Base-by-base conservation (phyloP, 2,329 filamentous ascomycete genomes). In the Colletotrichum scovillei region DNA sequence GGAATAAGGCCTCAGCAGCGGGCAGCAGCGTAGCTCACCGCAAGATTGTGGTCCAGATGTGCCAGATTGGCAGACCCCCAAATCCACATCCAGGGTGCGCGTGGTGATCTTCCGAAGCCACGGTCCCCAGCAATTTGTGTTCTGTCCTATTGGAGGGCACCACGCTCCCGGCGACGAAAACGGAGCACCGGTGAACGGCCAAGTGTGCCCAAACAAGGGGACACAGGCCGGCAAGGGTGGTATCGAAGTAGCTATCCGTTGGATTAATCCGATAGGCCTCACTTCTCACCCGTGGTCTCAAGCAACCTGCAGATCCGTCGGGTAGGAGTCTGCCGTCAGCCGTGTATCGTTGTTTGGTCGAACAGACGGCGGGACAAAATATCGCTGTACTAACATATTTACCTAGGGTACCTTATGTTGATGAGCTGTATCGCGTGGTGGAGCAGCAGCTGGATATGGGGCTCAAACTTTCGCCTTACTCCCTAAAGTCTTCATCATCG, bases 51-150 rank as follows among this genome's bases (percentile, higher is more conserved):
- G 53, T 49, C 30, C 55, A 46, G 30, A 26, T 14, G 60, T 14
- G 60, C 28, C 56, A 42, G 38, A 42, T 16, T 16, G 38, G 38
- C 38, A 42, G 38, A 42, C 14, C 22, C 70, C 59, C 66, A 24
- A n/a, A 69, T 56, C 46, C 42, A 73, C 16, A 65, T 60, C 46
- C 42, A 73, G 70, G 59, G 59, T 64, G 59, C 66, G 66, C 69
- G 69, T 73, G 70, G 12, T 73, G 66, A 70, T 65, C 70, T 64
- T 73, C 66, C 66, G 66, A 63, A 26, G 12, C 42, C 42, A 19
- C 42, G 19, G 14, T 7, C 53, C 35, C 53, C 42, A 42, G 22
- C 30, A 26, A 42, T 42, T 6, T 42, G 38, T 19, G 14, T 42
- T 19, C 59, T 49, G 59, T 60, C 70, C 59, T 70, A 64, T 70